Conservation (phyloP, 805 yeast species). For the Yarrowia phangngaensis region DNA sequence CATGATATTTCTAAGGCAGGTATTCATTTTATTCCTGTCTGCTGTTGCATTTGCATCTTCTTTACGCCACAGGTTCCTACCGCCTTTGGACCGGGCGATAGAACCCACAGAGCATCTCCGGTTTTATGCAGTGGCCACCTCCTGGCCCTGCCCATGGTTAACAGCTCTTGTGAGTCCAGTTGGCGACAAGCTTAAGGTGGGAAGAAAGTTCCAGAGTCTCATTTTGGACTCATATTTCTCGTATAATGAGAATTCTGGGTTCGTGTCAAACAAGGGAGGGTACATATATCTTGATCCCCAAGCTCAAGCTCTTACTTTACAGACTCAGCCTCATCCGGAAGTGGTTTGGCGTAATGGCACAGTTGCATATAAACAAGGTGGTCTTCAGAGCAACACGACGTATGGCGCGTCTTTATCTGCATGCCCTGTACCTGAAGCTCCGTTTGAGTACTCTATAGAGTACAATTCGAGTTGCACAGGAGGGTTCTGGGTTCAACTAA, state of each 20-base stretch:
- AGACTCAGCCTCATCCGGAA: conserved; percentile 5
- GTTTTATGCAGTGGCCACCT: conserved; percentile 7
- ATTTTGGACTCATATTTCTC: not conserved
- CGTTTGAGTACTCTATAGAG: conserved; percentile 2
- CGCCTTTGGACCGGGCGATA: conserved; percentile 3
- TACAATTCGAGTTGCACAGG: conserved; percentile 17
- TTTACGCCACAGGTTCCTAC: not conserved
- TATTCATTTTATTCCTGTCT: too few species aligned
- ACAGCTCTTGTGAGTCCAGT: conserved; percentile 1
- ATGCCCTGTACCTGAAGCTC: not conserved
- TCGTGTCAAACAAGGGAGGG: not conserved
- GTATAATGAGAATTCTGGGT: conserved; percentile 2
- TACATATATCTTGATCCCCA: conserved; percentile 6
- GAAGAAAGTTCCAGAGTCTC: not conserved
- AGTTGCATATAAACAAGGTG: not conserved
- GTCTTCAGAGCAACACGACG: not conserved
- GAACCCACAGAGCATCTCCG: conserved; percentile 5
- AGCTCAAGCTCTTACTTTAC: not conserved
- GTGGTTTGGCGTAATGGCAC: conserved; percentile 23
- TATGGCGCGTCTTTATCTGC: conserved; percentile 8
- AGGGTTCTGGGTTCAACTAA: not conserved
- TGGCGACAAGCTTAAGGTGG: conserved; percentile 14
- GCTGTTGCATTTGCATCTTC: too few species aligned
- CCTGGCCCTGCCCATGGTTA: conserved; percentile 21
- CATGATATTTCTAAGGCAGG: too few species aligned